Evolutionary conservation across 441 rosid species (phyloP).

Genomic region (Manihot esculenta): DNA sequence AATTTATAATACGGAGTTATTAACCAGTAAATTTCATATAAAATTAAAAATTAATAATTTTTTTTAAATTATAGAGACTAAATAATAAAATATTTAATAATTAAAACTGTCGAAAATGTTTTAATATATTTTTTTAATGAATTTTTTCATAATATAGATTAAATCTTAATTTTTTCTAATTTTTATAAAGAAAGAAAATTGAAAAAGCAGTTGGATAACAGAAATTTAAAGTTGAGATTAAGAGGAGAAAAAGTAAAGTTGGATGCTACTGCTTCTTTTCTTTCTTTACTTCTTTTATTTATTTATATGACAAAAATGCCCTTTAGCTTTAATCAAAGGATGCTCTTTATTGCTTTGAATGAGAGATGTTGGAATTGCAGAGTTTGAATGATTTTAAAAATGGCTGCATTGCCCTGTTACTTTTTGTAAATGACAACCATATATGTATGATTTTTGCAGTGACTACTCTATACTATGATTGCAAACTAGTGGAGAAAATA

Average conservation of each 20-base stretch:
- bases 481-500: constrained; percentile 14
- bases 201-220: constrained; percentile 44
- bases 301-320: constrained; percentile 43
- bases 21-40: too few relatives aligned
- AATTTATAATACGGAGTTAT: too few relatives aligned
- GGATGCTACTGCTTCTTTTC: constrained; percentile 21
- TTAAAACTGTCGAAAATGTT: too few relatives aligned
- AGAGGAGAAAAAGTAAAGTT: constrained; percentile 43
- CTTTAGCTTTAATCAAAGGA: constrained; percentile 58
- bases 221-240: constrained; percentile 36
- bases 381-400: constrained; percentile 43
- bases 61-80: too few relatives aligned
- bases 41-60: too few relatives aligned
- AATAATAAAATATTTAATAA: too few relatives aligned
- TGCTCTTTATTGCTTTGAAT: constrained; percentile 47
- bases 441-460: neutral
- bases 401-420: constrained; percentile 40
- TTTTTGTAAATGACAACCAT: constrained; percentile 33
- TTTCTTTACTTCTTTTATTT: constrained; percentile 15
- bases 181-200: constrained; percentile 1
- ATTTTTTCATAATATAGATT: too few relatives aligned
- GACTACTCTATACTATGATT: neutral
- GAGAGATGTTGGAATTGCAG: constrained; percentile 42
- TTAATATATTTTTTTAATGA: too few relatives aligned
- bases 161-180: too few relatives aligned